These are phyloP conservation scores for Cephaloascus fragrans DNA, from an alignment of 805 yeast species.

Conservation along the genomic window DNA sequence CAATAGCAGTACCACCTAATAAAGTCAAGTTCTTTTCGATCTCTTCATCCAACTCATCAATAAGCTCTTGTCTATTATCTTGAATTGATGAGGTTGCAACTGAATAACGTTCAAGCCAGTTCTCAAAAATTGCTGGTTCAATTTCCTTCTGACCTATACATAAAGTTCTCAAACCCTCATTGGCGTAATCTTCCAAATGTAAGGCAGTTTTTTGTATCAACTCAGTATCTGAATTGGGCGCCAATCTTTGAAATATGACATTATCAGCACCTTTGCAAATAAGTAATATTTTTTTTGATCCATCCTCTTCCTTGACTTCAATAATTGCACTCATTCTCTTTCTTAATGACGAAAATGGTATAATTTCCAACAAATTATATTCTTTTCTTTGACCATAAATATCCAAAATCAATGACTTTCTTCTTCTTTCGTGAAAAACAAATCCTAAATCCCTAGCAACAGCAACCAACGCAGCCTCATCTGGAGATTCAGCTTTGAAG, in stretches of 20 bases:
- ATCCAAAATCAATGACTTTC: conserved; percentile 33
- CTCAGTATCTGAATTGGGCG: conserved; percentile 30
- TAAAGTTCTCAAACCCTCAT: conserved; percentile 75
- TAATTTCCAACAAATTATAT: conserved; percentile 41
- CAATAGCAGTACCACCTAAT: conserved; percentile 82
- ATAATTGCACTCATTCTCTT: conserved; percentile 73
- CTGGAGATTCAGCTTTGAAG: conserved; percentile 77
- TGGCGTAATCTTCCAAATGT: conserved; percentile 70
- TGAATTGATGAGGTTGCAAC: conserved; percentile 56
- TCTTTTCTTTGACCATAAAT: conserved; percentile 34
- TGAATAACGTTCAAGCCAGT: conserved; percentile 56
- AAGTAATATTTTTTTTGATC: conserved; percentile 49
- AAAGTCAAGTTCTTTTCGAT: conserved; percentile 58
- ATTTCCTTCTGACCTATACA: conserved; percentile 70
- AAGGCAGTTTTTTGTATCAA: conserved; percentile 56
- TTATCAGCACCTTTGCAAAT: conserved; percentile 86
- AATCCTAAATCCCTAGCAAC: conserved; percentile 69
- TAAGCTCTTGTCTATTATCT: conserved; percentile 53
- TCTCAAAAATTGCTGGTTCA: conserved; percentile 48
- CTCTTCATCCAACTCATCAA: conserved; percentile 68
- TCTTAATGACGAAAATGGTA: conserved; percentile 62
- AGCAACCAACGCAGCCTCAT: conserved; percentile 72
- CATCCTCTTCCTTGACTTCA: conserved; percentile 28
- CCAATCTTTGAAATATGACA: conserved; percentile 60
- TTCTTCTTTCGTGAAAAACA: conserved; percentile 43